phyloP scores from a whole-genome alignment of 2,329 filamentous ascomycete species.

The Dothiorella sarmentorum region DNA sequence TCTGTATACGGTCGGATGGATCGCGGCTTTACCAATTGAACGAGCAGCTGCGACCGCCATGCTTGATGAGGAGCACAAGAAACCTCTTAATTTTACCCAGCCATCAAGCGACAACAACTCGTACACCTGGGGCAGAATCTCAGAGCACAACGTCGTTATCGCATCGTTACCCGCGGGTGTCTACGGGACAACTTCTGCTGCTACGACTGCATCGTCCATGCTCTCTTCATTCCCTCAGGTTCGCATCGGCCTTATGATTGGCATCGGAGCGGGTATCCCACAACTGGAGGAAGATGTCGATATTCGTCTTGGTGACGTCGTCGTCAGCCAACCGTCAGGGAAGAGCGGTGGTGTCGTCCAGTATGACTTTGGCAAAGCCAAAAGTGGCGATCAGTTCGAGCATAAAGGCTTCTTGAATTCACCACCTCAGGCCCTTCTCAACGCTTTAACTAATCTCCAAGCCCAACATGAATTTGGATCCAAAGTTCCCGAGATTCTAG shows the following conservation, averaged over 20 bases:
- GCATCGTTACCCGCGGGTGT: neutral
- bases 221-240: neutral
- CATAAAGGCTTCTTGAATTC: neutral
- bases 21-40: neutral
- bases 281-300: neutral
- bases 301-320: neutral
- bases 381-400: neutral
- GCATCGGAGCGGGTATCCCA: neutral
- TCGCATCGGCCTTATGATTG: neutral
- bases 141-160: neutral
- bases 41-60: neutral
- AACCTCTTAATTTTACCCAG: neutral
- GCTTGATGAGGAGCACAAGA: neutral
- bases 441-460: neutral
- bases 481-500: neutral
- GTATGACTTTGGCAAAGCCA: neutral
- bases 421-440: constrained; percentile 14
- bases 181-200: neutral
- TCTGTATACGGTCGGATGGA: neutral
- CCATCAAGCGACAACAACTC: neutral
- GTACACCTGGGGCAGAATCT: neutral
- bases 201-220: neutral
- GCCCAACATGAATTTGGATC: neutral
- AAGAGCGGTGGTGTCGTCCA: neutral
- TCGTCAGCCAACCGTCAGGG: neutral